Evolutionary conservation across 257 asterid species (phyloP).

Genomic region (Haberlea rhodopensis): DNA sequence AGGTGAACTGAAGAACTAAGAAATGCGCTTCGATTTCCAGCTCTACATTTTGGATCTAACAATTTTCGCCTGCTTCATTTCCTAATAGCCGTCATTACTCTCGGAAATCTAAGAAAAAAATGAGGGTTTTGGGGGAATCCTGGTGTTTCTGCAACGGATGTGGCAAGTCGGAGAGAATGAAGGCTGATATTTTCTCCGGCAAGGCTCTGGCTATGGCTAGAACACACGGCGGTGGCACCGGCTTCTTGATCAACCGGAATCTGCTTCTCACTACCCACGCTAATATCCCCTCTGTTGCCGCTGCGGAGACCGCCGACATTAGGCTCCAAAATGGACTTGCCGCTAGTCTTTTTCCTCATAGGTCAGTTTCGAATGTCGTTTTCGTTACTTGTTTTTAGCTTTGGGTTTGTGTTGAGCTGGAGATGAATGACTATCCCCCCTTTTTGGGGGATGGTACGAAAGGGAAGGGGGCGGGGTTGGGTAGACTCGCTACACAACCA

Average conservation of each 20-base stretch:
- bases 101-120: constrained; percentile 28
- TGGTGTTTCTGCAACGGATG: constrained; percentile 97
- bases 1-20: constrained; percentile 15
- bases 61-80: too few relatives aligned
- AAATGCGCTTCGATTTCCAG: constrained; percentile 30
- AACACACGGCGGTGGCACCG: constrained; percentile 62
- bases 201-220: constrained; percentile 76
- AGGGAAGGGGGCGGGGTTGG: too few relatives aligned
- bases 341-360: constrained; percentile 86
- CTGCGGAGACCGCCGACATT: constrained; percentile 94
- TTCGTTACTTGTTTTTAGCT: too few relatives aligned
- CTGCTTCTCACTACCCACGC: constrained; percentile 87
- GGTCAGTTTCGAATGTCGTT: constrained; percentile 62
- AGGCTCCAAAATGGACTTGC: constrained; percentile 78
- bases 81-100: too few relatives aligned
- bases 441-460: too few relatives aligned
- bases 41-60: constrained; percentile 49
- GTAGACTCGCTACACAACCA: too few relatives aligned
- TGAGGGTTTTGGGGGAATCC: constrained; percentile 78
- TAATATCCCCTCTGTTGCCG: constrained; percentile 69
- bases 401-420: too few relatives aligned
- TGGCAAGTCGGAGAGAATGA: constrained; percentile 87
- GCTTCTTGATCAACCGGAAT: constrained; percentile 91
- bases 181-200: constrained; percentile 67
- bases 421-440: too few relatives aligned